These are phyloP conservation scores for Camellia granthamiana DNA, from an alignment of 148 eudicot genomes.

Conservation along the genomic window DNA sequence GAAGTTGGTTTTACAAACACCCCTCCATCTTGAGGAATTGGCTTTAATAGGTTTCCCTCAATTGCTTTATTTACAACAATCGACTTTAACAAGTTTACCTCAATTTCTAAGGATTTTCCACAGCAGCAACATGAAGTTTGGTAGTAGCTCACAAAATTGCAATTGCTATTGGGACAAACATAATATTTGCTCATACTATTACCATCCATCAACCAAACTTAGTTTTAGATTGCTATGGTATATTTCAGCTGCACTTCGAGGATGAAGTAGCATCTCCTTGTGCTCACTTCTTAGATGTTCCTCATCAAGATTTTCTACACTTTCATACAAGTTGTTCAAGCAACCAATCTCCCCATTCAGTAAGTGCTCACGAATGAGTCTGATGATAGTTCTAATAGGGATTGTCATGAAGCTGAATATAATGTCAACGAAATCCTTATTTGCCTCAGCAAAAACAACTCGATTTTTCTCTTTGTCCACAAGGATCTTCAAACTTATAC, in stretches of 20 bases:
- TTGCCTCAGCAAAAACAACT: slow-evolving; percentile 14
- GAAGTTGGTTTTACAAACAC: slow-evolving; percentile 1
- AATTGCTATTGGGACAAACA: fast-evolving
- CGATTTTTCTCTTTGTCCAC: slow-evolving; percentile 10
- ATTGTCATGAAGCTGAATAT: slow-evolving; percentile 17
- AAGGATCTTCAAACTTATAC: slow-evolving; percentile 15
- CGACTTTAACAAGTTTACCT: background rate
- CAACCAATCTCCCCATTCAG: slow-evolving; percentile 9
- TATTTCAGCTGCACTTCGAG: slow-evolving; percentile 15
- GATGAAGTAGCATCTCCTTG: slow-evolving; percentile 11
- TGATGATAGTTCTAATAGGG: slow-evolving; percentile 5
- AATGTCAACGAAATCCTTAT: slow-evolving; percentile 18
- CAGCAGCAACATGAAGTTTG: background rate
- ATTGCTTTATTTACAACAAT: too few species aligned
- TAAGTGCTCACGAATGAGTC: background rate
- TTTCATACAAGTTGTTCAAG: slow-evolving; percentile 13
- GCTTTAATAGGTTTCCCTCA: too few species aligned
- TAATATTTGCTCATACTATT: background rate
- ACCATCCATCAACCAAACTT: background rate
- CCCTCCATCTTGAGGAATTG: background rate
- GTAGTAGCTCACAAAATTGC: background rate
- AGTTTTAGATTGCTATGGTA: slow-evolving; percentile 3
- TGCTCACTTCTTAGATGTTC: background rate
- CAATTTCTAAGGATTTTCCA: background rate
- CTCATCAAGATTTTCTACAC: slow-evolving; percentile 12